These are phyloP conservation scores for Globisporangium paddicum DNA, from an alignment of 352 stramenopile species.

Conservation along the genomic window DNA sequence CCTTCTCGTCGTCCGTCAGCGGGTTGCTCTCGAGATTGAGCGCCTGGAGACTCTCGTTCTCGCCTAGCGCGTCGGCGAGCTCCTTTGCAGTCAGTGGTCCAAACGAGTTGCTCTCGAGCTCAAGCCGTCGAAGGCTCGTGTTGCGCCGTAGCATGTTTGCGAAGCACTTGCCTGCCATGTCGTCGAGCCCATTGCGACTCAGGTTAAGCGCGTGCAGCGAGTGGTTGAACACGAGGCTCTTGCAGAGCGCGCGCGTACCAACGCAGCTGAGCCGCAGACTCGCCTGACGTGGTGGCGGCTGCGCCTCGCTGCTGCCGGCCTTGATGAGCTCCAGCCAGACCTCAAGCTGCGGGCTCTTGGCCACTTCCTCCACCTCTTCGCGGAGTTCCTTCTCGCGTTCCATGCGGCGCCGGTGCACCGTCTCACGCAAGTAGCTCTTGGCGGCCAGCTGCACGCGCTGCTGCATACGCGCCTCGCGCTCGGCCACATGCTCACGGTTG, in stretches of 20 bases:
- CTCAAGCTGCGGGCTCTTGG: slow-evolving; percentile 57
- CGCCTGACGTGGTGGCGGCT: slow-evolving; percentile 33
- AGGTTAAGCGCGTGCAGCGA: slow-evolving; percentile 61
- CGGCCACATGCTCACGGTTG: slow-evolving; percentile 60
- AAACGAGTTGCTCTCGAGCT: slow-evolving; percentile 66
- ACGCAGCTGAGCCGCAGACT: slow-evolving; percentile 47
- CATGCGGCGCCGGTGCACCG: slow-evolving; percentile 59
- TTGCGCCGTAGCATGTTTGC: slow-evolving; percentile 58
- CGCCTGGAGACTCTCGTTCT: slow-evolving; percentile 50
- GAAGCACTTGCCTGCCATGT: slow-evolving; percentile 58
- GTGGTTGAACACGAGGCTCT: slow-evolving; percentile 62
- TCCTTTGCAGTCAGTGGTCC: slow-evolving; percentile 42
- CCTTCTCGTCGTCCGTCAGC: slow-evolving; percentile 72
- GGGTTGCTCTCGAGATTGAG: slow-evolving; percentile 78
- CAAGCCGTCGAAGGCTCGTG: slow-evolving; percentile 50
- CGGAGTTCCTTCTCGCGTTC: slow-evolving; percentile 65
- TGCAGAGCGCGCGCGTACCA: slow-evolving; percentile 59
- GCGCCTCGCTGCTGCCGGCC: slow-evolving; percentile 29
- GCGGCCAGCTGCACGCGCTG: slow-evolving; percentile 69
- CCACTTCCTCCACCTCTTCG: slow-evolving; percentile 73
- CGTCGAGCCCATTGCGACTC: slow-evolving; percentile 58
- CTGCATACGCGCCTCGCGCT: slow-evolving; percentile 56
- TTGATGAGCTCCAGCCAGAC: slow-evolving; percentile 68
- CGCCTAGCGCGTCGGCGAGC: slow-evolving; percentile 47
- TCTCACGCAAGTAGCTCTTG: slow-evolving; percentile 71